Evolutionary conservation across 2,329 filamentous ascomycete species (phyloP), one percentile per base, ranked within the genome.

Genomic region (Xylariaceae sp.): DNA sequence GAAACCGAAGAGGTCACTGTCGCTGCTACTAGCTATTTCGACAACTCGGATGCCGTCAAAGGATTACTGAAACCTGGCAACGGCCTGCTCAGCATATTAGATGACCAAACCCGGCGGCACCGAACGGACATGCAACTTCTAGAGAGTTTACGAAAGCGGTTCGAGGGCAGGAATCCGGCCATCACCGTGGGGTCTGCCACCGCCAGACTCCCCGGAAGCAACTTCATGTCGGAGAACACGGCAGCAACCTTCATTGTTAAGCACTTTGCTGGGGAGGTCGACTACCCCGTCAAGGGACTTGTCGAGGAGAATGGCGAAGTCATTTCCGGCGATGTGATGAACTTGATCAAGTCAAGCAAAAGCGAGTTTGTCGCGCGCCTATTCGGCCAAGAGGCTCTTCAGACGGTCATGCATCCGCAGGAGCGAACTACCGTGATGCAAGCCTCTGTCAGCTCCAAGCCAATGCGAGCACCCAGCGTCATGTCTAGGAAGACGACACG

Each of bases 261-360:
- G 73, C 95, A 99, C 74, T 99, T 96, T 73, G 93, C 93, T 40
- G 95, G 95, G 48, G 95, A 98, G 71, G 91, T 99, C 4, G 95
- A 99, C 59, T 99, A 99, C 70, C 88, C 91, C 2, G 84, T 96
- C 58, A 88, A 89, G 65, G 91, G 91, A 4, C 78, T 99, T 20
- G 83, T 98, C 2, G 95, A 99, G 73, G 93, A 96, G 75, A 99
- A 99, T 64, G 91, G 93, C 50, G 95, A 99, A 72, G 86, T 96
- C 60, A 95, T 99, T 61, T 96, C 93, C 3, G 93, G 92, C 21
- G 95, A 99, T 73, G 79, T 99, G 66, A 91, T 99, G 81, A 97
- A 96, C 74, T 82, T 99, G 66, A 89, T 99, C 75, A 90, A 89
- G 67, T 87, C 87, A 3, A 93, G 91, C 56, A 93, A 90, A 75